Base-by-base conservation (phyloP, 1,284 basidiomycete species). In the Golubevia sp. region DNA sequence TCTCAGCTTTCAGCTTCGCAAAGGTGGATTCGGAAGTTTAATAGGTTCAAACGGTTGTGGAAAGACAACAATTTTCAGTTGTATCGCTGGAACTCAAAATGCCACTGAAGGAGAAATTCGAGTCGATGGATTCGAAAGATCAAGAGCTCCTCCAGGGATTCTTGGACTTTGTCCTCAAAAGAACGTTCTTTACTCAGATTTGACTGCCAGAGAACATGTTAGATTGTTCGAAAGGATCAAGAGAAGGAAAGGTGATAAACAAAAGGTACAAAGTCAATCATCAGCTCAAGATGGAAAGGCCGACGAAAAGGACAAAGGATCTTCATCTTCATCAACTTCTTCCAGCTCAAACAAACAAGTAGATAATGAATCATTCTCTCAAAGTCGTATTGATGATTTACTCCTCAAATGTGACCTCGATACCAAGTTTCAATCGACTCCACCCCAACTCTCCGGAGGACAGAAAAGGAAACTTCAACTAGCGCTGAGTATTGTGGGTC, bases 11-110 rank as follows among this genome's bases (percentile, higher is more conserved):
- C 51, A 63, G 25, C 65, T 70, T 23, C 54, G 62, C 2, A 62
- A 59, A 3, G 68, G 68, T 8, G 64, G 53, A 34, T 64, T 70
- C 57, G 67, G 64, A 3, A 63, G 63, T 15, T 15, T 69, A 50
- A 59, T 69, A 3, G 67, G 67, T 30, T 66, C 64, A 7, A 69
- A 69, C 56, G 67, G 67, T 2, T 69, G 64, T 0, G 67, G 67
- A 57, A 69, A 69, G 52, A 63, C 61, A 38, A 69, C 61, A 7
- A 69, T 65, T 1, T 66, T 69, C 24, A 62, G 64, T 18, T 44
- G 63, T 27, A 57, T 69, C 2, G 59, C 63, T 21, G 67, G 67
- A 24, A 63, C 50, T 0, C 56, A 66, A 38, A 49, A 62, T 7
- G 60, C 59, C 48, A 69, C 67, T 3, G 63, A 64, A 2, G 67